Base-by-base conservation (phyloP, 1,139 yeast species). In the Zygosaccharomyces pseudobailii region DNA sequence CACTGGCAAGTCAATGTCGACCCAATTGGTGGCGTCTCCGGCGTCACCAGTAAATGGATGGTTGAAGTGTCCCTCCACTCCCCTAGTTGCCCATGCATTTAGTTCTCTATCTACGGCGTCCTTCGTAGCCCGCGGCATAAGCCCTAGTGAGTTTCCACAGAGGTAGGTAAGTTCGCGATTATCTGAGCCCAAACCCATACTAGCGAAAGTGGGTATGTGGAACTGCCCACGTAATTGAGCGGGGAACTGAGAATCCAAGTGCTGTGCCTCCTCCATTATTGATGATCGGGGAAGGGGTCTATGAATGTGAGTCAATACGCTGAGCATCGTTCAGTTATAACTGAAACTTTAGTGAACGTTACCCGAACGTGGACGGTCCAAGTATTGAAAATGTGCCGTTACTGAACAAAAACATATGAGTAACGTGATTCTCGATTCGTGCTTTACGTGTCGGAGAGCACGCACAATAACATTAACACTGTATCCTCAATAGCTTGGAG, bases 61-160 rank as follows among this genome's bases (percentile, higher is more conserved):
- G 49, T 79, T 75, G 67, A 87, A 87, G 64, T 90, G 97, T 0
- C 94, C 78, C 52, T 86, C 89, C 3, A 90, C 97, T 0, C 83
- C 97, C 40, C 89, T 72, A 34, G 67, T 72, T 27, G 78, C 71
- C 97, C 97, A 90, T 0, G 94, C 95, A 52, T 80, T 77, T 37
- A 90, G 70, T 66, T 90, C 97, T 33, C 71, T 73, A 41, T 68
- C 68, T 10, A 90, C 71, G 20, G 88, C 86, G 2, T 57, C 56
- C 25, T 78, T 71, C 0, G 89, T 82, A 3, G 71, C 60, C 45
- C 69, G 71, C 0, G 97, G 97, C 94, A 88, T 86, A 50, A 90
- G 70, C 0, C 97, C 97, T 6, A 90, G 76, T 6, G 96, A 88
- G 68, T 90, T 89, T 5, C 97, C 97, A 67, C 96, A 87, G 45